Base-by-base conservation (phyloP, 371 early-diverging fungal species). In the Mortierella sp. region DNA sequence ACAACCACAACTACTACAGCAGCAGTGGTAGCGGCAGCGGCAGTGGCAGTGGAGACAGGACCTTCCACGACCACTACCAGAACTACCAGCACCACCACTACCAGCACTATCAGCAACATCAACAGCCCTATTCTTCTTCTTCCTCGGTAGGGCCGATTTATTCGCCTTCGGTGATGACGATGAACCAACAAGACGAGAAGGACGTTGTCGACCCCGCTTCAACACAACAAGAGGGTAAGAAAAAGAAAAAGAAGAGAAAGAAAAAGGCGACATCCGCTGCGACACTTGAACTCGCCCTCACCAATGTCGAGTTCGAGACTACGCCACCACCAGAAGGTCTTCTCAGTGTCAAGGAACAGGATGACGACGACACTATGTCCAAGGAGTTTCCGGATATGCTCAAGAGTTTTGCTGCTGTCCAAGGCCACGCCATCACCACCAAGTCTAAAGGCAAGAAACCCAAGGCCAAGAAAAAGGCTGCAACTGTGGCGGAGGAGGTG, bases 381-480 rank as follows among this genome's bases (percentile, higher is more conserved):
- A 44, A 60, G 45, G 74, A 74, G 42, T 58, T 58, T 24, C 70
- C 70, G 42, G 54, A 42, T 26, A 55, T 54, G 76, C 55, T 76
- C n/a, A 70, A 76, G 8, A 54, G 76, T 13, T 50, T 50, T 52
- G 70, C 70, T 14, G 76, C 55, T 44, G 55, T 70, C 42, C 70
- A 38, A 52, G 70, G 76, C 26, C 55, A 70, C 54, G 70, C 70
- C 42, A 70, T 54, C 11, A 44, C 76, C 42, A 44, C 70, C 42
- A 75, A 75, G 47, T 45, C 75, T 31, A 75, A 24, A 28, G 54
- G 54, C 11, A 70, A 76, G 34, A 76, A 54, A 26, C 19, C 70
- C n/a, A 76, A 76, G 26, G 44, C 70, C n/a, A 76, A 54, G 70
- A 70, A 70, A 52, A 76, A 76, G 50, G 24, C n/a, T 34, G 52